Conservation (phyloP, 1,284 basidiomycete genomes). For the Inonotus hispidus region DNA sequence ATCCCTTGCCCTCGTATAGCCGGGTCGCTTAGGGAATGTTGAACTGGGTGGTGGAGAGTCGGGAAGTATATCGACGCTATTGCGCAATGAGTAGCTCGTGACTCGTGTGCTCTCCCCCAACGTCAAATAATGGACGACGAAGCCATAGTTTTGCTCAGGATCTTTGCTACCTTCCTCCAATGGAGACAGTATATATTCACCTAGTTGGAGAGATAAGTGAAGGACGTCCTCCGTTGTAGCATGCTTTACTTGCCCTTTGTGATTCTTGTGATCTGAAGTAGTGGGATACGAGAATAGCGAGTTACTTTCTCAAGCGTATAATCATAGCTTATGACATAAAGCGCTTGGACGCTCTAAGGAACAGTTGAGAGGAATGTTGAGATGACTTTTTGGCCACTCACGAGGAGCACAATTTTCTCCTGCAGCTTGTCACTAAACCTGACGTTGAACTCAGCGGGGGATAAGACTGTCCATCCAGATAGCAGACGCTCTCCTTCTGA, state of each 20-base stretch:
- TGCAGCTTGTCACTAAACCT: slow-evolving; percentile 77
- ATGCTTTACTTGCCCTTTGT: slow-evolving; percentile 56
- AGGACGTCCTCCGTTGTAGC: background rate
- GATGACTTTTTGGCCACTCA: slow-evolving; percentile 34
- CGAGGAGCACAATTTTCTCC: slow-evolving; percentile 89
- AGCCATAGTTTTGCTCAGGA: slow-evolving; percentile 81
- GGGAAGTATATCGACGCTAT: slow-evolving; percentile 37
- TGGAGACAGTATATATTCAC: slow-evolving; percentile 86
- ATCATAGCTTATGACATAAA: slow-evolving; percentile 80
- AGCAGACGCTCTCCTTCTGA: slow-evolving; percentile 76
- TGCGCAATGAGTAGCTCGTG: slow-evolving; percentile 80
- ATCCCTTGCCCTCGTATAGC: background rate
- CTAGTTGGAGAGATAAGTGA: slow-evolving; percentile 32
- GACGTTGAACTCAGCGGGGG: slow-evolving; percentile 72
- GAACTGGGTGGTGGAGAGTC: slow-evolving; percentile 16
- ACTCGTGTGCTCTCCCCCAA: slow-evolving; percentile 62
- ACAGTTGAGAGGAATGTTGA: slow-evolving; percentile 7
- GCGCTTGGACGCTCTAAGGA: slow-evolving; percentile 49
- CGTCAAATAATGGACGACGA: slow-evolving; percentile 70
- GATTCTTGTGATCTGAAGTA: slow-evolving; percentile 79
- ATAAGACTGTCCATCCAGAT: slow-evolving; percentile 89
- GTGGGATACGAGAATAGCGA: slow-evolving; percentile 82
- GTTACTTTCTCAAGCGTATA: slow-evolving; percentile 89
- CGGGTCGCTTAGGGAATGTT: slow-evolving; percentile 3
- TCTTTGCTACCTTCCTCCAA: slow-evolving; percentile 87